Conservation (phyloP, 176 grass and related monocot genomes). For the Triticum monococcum region DNA sequence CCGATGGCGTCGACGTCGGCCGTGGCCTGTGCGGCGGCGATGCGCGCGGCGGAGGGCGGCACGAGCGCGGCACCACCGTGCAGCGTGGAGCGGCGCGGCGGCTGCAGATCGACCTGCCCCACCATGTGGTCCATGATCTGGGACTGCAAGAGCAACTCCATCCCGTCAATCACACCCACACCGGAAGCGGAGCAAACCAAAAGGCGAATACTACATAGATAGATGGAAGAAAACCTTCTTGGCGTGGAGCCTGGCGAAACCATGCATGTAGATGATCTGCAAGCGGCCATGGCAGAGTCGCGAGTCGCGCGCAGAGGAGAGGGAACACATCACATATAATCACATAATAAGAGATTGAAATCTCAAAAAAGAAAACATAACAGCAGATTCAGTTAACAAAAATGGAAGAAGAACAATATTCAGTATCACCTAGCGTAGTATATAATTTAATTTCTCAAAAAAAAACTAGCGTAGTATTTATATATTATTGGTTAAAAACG, state of each 20-base stretch:
- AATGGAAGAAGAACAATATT: not conserved
- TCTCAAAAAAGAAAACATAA: too few relatives aligned
- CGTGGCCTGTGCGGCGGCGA: slow-evolving; percentile 32
- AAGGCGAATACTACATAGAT: not conserved
- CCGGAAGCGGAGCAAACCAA: not conserved
- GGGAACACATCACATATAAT: not conserved
- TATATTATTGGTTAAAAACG: not conserved
- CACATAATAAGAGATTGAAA: too few relatives aligned
- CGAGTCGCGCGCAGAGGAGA: not conserved
- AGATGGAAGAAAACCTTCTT: slow-evolving; percentile 23
- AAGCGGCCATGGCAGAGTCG: not conserved
- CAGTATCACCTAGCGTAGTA: not conserved
- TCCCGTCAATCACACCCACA: not conserved
- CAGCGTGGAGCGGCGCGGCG: slow-evolving; percentile 48
- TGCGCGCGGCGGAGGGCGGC: not conserved
- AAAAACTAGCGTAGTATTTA: too few relatives aligned
- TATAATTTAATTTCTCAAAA: too few relatives aligned
- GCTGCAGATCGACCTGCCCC: slow-evolving; percentile 50
- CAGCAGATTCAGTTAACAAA: not conserved
- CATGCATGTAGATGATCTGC: slow-evolving; percentile 63
- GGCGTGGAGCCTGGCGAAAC: slow-evolving; percentile 31
- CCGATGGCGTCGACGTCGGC: slow-evolving; percentile 44
- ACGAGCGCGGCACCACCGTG: not conserved
- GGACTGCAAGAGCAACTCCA: not conserved
- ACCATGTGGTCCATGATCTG: slow-evolving; percentile 32